Evolutionary conservation across 805 yeast species (phyloP), one percentile per base, ranked within the genome.

Genomic region (Wickerhamiella musiphila): DNA sequence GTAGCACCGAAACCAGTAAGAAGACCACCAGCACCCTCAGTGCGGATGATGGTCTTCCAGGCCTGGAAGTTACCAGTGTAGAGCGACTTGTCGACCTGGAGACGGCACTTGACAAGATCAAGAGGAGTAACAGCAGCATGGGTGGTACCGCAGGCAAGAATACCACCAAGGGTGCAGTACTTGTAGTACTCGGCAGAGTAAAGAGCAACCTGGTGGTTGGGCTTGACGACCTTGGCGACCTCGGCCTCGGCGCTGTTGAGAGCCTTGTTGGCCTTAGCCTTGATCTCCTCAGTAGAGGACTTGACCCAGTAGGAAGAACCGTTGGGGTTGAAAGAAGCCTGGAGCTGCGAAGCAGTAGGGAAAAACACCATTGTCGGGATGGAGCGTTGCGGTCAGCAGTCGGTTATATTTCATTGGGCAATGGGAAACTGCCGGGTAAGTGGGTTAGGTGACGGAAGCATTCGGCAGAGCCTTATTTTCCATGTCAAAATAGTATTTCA

Each of bases 1-100:
- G 96, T 90, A 30, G 96, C 94, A 24, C 93, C 90, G 42, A 82
- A 52, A 47, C 96, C 96, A 7, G 92, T 77, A 58, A 69, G 79
- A 33, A 86, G 60, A 24, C 81, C 83, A 30, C 69, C 68, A 27
- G 65, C 36, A 6, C 98, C 96, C 53, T 74, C 78, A 12, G 71
- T 66, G 41, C 66, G 67, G 42, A 81, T 52, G 46, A 86, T 86
- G 13, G 70, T 61, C 39, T 60, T 65, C 71, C 83, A 79, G n/a
- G 90, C 96, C 45, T 76, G 78, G 31, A 28, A 28, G 50, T 81
- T 84, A 35, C 86, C 70, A 45, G 60, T 64, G 60, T 86, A 86
- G 10, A 84, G 56, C 4, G 59, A 35, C 1, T 92, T 57, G 53
- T 79, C 66, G 18, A 86, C 95, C 58, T 86, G 96, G 45, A 86